Conservation (phyloP, 768 basidiomycete species). For the Podaxis mareebaensis region DNA sequence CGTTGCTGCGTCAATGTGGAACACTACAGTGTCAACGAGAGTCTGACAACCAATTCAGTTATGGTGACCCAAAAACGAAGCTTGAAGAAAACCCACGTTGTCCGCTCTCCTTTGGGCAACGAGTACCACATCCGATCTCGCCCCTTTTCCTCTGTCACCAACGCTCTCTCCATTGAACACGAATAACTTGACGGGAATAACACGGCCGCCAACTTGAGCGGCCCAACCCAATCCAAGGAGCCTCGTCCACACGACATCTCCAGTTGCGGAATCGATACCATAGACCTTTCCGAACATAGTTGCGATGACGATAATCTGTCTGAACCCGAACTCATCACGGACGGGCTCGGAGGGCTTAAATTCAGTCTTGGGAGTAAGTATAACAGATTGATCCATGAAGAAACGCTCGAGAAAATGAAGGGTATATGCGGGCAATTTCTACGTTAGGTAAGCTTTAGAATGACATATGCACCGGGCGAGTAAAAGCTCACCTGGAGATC, state of each 20-base stretch:
- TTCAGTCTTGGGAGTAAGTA: conserved; percentile 29
- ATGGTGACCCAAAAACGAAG: conserved; percentile 5
- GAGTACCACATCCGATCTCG: conserved; percentile 59
- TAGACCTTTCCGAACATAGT: conserved; percentile 76
- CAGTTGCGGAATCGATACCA: conserved; percentile 79
- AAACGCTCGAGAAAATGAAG: conserved; percentile 70
- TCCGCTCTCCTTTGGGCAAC: conserved; percentile 61
- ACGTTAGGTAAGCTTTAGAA: not conserved
- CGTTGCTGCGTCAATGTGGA: conserved; percentile 77
- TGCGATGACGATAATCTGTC: conserved; percentile 76
- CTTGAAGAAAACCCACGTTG: conserved; percentile 47
- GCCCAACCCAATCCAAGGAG: conserved; percentile 76
- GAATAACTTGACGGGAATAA: conserved; percentile 65
- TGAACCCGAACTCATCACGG: conserved; percentile 85
- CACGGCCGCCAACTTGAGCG: conserved; percentile 49
- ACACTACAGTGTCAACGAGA: conserved; percentile 70
- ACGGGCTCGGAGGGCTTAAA: conserved; percentile 41
- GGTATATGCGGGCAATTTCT: conserved; percentile 75
- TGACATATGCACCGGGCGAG: not conserved
- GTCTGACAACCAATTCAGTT: conserved; percentile 34
- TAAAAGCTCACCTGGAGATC: conserved; percentile 55
- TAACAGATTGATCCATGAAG: conserved; percentile 53
- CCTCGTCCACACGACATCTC: conserved; percentile 77
- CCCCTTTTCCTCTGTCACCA: conserved; percentile 41
- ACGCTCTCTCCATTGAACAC: conserved; percentile 47